Evolutionary conservation across 2,329 filamentous ascomycete species (phyloP), one percentile per base, ranked within the genome.

Genomic region (Penicillium sp.): DNA sequence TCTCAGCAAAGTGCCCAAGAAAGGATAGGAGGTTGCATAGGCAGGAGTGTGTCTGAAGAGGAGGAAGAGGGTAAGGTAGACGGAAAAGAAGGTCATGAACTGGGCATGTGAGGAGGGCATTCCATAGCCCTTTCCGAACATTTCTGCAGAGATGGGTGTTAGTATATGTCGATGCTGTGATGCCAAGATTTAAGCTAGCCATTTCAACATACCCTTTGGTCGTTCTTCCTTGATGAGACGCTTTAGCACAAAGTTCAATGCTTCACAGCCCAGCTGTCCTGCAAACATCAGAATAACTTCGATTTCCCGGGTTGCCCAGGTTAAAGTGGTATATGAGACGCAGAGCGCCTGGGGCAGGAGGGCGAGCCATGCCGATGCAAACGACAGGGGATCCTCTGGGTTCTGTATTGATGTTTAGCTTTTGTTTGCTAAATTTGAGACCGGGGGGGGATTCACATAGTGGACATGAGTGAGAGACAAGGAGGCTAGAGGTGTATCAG

Each of bases 31-130:
- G 26, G 80, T 77, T 8, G 71, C 65, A 27, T 64, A 62, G 43
- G 73, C 74, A n/a, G 89, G 88, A 5, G 81, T 80, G 74, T 96
- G 92, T 59, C 93, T 85, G 58, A 93, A 79, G 46, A 96, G 82
- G 45, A 99, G 82, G 79, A 98, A 98, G 21, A 99, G 80, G 24
- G 86, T 82, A 58, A 98, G 78, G 60, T 90, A 95, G 56, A 96
- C 79, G 56, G 91, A 89, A 83, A 96, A 98, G 80, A 91, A 99
- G 55, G 89, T 84, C 59, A 93, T 90, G 73, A 97, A 99, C 78
- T 99, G 95, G 9, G 95, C 90, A 77, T 99, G 95, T 37, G 93
- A 97, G 8, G 85, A 88, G 11, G 95, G 95, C 96, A 99, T 99
- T 67, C 95, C 96, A 72, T 99, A 99, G 62, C 95, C 95, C 75